Conservation (phyloP, 352 stramenopile species). For the Globisporangium perplexum region DNA sequence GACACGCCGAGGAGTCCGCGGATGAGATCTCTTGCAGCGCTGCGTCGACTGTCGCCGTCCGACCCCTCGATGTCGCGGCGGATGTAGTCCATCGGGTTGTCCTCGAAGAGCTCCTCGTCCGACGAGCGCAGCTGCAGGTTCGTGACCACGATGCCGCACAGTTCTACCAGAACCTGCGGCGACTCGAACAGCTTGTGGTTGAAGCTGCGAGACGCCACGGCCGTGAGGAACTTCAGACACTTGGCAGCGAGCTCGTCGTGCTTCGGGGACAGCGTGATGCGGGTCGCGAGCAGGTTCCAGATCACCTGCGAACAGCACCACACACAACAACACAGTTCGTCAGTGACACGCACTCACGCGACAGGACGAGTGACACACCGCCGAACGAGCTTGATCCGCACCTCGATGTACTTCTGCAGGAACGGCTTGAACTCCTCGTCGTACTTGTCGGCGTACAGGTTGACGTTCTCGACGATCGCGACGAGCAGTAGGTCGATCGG, state of each 20-base stretch:
- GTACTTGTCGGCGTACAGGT: constrained; percentile 98
- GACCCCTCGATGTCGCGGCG: constrained; percentile 97
- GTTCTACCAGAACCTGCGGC: constrained; percentile 75
- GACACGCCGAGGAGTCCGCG: constrained; percentile 94
- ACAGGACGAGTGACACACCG: no score
- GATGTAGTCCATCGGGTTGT: constrained; percentile 98
- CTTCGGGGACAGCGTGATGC: constrained; percentile 80
- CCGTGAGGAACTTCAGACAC: constrained; percentile 97
- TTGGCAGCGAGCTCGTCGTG: constrained; percentile 95
- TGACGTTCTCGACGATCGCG: constrained; percentile 97
- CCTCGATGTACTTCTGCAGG: constrained; percentile 92
- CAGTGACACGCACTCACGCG: no score
- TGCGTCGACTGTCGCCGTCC: constrained; percentile 95
- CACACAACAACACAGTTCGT: not conserved
- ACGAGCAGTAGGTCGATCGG: constrained; percentile 92
- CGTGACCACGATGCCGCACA: constrained; percentile 97
- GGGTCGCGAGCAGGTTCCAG: constrained; percentile 70
- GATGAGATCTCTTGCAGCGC: constrained; percentile 94
- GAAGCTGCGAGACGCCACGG: constrained; percentile 93
- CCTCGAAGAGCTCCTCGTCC: constrained; percentile 98
- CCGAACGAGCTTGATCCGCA: no score
- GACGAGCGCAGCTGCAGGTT: constrained; percentile 96
- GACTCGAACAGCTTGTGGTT: constrained; percentile 89
- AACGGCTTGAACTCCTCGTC: constrained; percentile 98
- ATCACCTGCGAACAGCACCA: constrained; percentile 25